phyloP scores from a whole-genome alignment of 2,329 filamentous ascomycete genomes.

The Ceratocystis huliohia region DNA sequence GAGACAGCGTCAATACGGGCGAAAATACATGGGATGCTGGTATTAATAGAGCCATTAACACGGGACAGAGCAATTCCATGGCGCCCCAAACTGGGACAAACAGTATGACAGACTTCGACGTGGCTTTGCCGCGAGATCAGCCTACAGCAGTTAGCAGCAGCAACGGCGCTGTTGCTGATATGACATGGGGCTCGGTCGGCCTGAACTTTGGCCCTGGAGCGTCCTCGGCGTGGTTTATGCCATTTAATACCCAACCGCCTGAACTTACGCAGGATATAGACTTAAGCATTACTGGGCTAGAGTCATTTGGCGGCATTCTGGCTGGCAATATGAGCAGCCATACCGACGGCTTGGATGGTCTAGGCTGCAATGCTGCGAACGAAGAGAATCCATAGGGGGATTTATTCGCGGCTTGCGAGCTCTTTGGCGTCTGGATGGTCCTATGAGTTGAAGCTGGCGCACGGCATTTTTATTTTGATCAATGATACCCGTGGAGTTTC shows the following conservation, averaged over 20 bases:
- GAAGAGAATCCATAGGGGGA: neutral
- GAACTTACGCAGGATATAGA: constrained; percentile 40
- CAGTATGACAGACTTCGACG: neutral
- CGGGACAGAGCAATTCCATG: neutral
- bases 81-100: neutral
- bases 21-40: neutral
- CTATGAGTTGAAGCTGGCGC: neutral
- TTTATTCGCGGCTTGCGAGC: neutral
- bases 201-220: constrained; percentile 32
- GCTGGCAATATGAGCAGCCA: constrained; percentile 29
- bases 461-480: constrained; percentile 3
- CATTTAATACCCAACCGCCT: constrained; percentile 78
- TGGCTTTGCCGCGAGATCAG: neutral
- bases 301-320: constrained; percentile 40
- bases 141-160: neutral
- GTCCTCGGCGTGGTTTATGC: constrained; percentile 75
- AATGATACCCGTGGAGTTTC: constrained; percentile 5
- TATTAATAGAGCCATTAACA: neutral
- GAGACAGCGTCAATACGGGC: neutral
- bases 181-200: neutral
- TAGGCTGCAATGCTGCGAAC: constrained; percentile 1
- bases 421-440: neutral
- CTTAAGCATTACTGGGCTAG: constrained; percentile 31
- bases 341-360: constrained; percentile 28
- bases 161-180: neutral